Evolutionary conservation across 352 stramenopile genomes (phyloP), one percentile per base, ranked within the genome.

Genomic region (Phytophthora fragariae): DNA sequence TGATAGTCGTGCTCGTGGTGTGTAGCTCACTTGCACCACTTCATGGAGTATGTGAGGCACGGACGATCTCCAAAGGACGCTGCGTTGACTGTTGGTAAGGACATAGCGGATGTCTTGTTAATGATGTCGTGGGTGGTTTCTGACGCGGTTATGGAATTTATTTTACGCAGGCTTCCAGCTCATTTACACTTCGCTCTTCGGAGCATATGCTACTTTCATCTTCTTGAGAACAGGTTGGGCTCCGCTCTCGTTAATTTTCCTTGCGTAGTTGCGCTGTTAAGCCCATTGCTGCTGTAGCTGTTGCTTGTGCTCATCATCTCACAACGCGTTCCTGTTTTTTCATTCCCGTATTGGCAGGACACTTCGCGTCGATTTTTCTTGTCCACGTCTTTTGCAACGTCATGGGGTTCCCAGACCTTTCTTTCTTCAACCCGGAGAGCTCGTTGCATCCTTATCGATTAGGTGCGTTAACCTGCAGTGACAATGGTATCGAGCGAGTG

Each of bases 151-250:
- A 19, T 47, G 11, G 39, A 31, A 31, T 31, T 31, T 7, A 31
- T 31, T 31, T 31, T 47, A 47, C 17, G 39, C 61, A 95, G 88
- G 86, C 14, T 97, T 98, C 76, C 97, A 99, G 85, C 90, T 98
- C 58, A 75, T 93, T 37, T 99, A 99, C 76, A 99, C 97, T n/a
- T 97, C 88, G 5, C 74, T 99, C 15, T 99, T 99, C 84, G 97
- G 97, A 63, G 90, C 91, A 5, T 99, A 98, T 76, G 92, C 89
- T n/a, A 97, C 92, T 2, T 98, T 98, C 77, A 70, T 97, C 46
- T 99, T 96, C 76, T 70, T 98, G 46, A 84, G 93, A 78, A 98
- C 94, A 63, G 92, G 88, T 87, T 83, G 11, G 70, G 33, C 19
- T 46, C 39, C 49, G 12, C 27, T 57, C 37, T 14, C 27, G 15